These are phyloP conservation scores for Sarcodon aspratus DNA, from an alignment of 768 basidiomycete species.

Conservation along the genomic window DNA sequence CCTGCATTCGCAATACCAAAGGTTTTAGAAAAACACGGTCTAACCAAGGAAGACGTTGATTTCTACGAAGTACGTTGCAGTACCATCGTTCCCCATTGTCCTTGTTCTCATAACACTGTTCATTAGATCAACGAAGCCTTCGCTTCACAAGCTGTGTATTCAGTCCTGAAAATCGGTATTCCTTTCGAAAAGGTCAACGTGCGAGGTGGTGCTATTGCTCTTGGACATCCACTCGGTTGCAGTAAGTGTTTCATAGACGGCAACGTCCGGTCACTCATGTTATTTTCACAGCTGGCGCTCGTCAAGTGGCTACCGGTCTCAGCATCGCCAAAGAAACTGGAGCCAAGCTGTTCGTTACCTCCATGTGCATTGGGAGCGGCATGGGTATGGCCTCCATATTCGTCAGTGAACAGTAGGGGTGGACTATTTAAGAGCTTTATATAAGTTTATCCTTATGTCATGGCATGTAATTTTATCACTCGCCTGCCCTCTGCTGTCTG, in stretches of 20 bases:
- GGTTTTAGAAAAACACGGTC: slow-evolving; percentile 52
- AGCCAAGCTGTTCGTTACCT: slow-evolving; percentile 72
- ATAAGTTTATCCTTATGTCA: not conserved
- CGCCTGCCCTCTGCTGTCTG: not conserved
- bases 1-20: slow-evolving; percentile 83
- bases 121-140: slow-evolving; percentile 79
- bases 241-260: slow-evolving; percentile 34
- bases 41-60: slow-evolving; percentile 64
- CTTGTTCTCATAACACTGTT: not conserved
- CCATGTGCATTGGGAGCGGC: slow-evolving; percentile 85
- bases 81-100: not conserved
- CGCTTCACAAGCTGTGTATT: slow-evolving; percentile 73
- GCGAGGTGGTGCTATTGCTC: slow-evolving; percentile 80
- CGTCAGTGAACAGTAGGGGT: slow-evolving; percentile 63
- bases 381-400: slow-evolving; percentile 90
- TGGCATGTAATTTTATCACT: no score
- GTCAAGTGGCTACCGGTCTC: slow-evolving; percentile 81
- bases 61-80: slow-evolving; percentile 45
- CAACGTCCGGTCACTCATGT: not conserved
- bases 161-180: slow-evolving; percentile 56
- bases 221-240: slow-evolving; percentile 82
- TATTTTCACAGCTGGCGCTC: slow-evolving; percentile 46
- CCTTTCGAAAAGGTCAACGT: slow-evolving; percentile 75
- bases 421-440: no score
- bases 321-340: slow-evolving; percentile 71